phyloP scores from a whole-genome alignment of 148 eudicot species.

The Rhododendron ovatum region DNA sequence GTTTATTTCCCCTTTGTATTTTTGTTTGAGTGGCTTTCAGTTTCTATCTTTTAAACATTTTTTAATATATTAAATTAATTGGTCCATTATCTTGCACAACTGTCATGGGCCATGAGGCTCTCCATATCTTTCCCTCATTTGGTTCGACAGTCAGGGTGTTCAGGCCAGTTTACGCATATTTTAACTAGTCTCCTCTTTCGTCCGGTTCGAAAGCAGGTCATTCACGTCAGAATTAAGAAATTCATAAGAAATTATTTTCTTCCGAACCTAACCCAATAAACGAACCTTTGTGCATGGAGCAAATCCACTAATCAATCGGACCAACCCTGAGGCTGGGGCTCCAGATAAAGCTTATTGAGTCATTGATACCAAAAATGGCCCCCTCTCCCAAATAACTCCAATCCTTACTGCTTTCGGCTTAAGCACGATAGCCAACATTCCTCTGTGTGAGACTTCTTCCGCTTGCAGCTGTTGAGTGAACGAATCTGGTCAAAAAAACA shows the following conservation, averaged over 20 bases:
- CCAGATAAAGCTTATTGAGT: neutral
- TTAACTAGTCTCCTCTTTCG: no score
- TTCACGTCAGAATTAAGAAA: accelerated
- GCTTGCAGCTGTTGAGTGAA: neutral
- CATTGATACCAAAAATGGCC: neutral
- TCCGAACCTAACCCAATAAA: no score
- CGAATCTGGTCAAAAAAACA: neutral
- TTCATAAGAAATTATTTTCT: neutral
- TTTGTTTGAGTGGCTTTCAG: neutral
- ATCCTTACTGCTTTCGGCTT: neutral
- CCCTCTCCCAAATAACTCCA: neutral
- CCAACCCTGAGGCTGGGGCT: neutral
- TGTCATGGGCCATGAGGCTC: slow-evolving; percentile 9
- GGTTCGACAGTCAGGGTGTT: no score
- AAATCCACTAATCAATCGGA: neutral
- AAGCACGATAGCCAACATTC: neutral
- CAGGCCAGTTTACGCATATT: no score
- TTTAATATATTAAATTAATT: neutral
- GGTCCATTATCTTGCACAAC: slow-evolving; percentile 14
- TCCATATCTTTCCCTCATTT: neutral
- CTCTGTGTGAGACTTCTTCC: neutral
- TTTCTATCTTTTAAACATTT: neutral
- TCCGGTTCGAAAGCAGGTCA: neutral
- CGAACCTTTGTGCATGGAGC: neutral
- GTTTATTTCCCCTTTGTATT: neutral